Evolutionary conservation across 306 rosid species (phyloP).

Genomic region (Boehmeria nivea): DNA sequence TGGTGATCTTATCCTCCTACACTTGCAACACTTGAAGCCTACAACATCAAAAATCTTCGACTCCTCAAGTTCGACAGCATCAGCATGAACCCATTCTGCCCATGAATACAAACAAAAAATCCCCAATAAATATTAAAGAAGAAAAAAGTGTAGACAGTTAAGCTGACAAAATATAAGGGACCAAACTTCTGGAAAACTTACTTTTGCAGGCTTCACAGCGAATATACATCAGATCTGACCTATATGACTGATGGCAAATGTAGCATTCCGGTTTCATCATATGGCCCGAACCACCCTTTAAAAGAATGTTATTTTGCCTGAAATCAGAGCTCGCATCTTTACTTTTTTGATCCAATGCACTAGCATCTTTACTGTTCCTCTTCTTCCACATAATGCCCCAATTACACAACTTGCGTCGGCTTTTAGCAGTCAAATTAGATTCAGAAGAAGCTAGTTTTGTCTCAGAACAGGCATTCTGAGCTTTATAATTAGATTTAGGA

Average conservation of each 20-base stretch:
- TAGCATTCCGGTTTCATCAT: constrained; percentile 50
- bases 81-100: constrained; percentile 97
- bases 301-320: constrained; percentile 61
- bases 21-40: constrained; percentile 92
- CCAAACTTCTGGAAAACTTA: too few species aligned
- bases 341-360: background rate
- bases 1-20: constrained; percentile 92
- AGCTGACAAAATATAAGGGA: too few species aligned
- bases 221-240: constrained; percentile 72
- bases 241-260: constrained; percentile 67
- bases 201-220: constrained; percentile 71
- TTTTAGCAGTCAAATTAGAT: constrained; percentile 36
- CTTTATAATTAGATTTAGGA: constrained; percentile 33
- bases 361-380: constrained; percentile 28
- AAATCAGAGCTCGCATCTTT: constrained; percentile 46
- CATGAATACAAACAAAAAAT: constrained; percentile 20
- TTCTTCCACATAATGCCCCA: constrained; percentile 94
- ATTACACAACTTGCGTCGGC: constrained; percentile 40
- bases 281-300: constrained; percentile 48
- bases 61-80: constrained; percentile 84
- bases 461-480: constrained; percentile 31
- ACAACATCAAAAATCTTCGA: constrained; percentile 52
- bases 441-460: constrained; percentile 40
- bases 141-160: background rate
- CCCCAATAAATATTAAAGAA: constrained; percentile 8